Percentiles rank a stretch among this genome's conserved stretches.
Conservation (phyloP, 2,329 filamentous ascomycete species). For the Ophiosphaerella narmari region DNA sequence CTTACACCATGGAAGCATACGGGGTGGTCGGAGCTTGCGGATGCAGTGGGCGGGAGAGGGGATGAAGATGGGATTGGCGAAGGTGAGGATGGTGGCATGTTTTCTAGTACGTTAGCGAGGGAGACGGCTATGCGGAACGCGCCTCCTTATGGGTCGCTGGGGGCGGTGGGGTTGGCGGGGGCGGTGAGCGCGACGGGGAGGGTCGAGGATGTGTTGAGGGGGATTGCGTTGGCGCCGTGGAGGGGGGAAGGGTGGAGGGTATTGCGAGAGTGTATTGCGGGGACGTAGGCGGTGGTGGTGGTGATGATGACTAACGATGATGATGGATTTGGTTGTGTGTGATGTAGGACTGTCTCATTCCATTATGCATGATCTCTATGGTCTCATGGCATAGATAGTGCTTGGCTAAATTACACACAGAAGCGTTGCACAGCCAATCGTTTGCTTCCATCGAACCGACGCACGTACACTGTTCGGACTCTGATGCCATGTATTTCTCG, state of each 20-base stretch:
- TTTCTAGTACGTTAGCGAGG: background rate
- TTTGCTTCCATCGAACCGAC: no score
- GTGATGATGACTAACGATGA: no score
- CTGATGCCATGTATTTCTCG: no score
- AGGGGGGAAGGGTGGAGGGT: constrained; percentile 66
- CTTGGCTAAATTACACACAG: no score
- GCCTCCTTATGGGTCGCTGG: constrained; percentile 71
- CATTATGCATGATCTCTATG: no score
- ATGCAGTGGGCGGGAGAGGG: constrained; percentile 52
- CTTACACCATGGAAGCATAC: constrained; percentile 77
- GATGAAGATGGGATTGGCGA: constrained; percentile 69
- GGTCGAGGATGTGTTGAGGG: constrained; percentile 74
- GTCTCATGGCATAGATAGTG: no score
- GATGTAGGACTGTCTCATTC: no score
- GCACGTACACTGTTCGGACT: no score
- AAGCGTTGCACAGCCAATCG: no score
- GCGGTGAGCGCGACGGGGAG: constrained; percentile 76
- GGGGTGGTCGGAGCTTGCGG: constrained; percentile 78
- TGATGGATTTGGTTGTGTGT: no score
- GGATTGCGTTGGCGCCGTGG: constrained; percentile 85
- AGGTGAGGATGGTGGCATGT: constrained; percentile 40
- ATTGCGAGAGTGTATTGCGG: constrained; percentile 46
- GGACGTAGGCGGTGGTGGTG: no score
- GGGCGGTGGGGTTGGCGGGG: constrained; percentile 69
- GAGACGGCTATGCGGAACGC: constrained; percentile 75